Percentiles rank a stretch among this genome's conserved stretches.
Conservation (phyloP, 106 monocot genomes). For the Iris macrosiphon region DNA sequence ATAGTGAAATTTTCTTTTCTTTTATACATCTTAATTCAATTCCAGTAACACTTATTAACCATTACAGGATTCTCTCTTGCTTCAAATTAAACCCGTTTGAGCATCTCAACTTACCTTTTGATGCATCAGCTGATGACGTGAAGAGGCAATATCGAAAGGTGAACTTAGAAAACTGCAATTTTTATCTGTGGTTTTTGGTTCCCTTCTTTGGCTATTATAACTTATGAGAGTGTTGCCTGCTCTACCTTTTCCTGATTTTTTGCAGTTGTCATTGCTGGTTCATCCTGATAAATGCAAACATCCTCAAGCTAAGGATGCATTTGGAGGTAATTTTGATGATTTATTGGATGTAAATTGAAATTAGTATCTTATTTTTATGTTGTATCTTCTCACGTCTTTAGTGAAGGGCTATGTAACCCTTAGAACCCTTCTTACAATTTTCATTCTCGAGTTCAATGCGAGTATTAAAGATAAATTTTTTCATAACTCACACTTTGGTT, state of each 20-base stretch:
- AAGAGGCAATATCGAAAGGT: conserved; percentile 92
- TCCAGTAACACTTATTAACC: too few species aligned
- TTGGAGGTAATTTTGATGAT: conserved; percentile 69
- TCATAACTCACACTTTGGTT: too few species aligned
- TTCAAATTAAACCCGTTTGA: conserved; percentile 99
- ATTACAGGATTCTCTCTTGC: conserved; percentile 87
- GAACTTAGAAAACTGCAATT: not conserved
- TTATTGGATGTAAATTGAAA: too few species aligned
- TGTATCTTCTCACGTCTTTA: too few species aligned
- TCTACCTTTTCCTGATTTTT: not conserved
- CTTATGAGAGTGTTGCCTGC: not conserved
- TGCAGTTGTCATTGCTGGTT: conserved; percentile 90
- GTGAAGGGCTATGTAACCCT: too few species aligned
- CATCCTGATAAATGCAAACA: conserved; percentile 99
- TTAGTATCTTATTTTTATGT: too few species aligned
- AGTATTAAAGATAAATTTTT: too few species aligned
- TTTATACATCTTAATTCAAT: too few species aligned
- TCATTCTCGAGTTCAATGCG: too few species aligned
- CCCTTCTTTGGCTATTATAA: not conserved
- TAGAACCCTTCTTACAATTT: too few species aligned
- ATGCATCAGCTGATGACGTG: conserved; percentile 79
- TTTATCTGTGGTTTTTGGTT: not conserved
- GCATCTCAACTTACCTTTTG: conserved; percentile 81
- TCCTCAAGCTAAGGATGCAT: conserved; percentile 95
- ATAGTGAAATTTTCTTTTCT: too few species aligned